Evolutionary conservation across 805 yeast species (phyloP).

Genomic region (Candida methanosorbosa): DNA sequence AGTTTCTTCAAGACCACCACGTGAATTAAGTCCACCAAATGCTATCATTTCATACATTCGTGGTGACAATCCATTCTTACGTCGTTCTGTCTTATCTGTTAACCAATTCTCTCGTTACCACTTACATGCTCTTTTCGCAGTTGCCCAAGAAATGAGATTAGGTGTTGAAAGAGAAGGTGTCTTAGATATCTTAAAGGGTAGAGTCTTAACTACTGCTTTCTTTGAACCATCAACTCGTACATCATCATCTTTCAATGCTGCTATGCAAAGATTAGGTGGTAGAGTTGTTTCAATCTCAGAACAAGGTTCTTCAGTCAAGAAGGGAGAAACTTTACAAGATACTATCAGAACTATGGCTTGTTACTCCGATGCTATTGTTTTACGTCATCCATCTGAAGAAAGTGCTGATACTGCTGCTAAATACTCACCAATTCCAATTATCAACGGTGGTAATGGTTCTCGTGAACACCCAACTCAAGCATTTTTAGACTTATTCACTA

Average conservation of each 20-base stretch:
- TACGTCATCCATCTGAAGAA: conserved; percentile 92
- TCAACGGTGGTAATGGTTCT: conserved; percentile 97
- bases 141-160: conserved; percentile 96
- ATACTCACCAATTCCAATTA: conserved; percentile 92
- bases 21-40: conserved; percentile 67
- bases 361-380: conserved; percentile 92
- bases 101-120: conserved; percentile 81
- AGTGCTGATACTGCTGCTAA: conserved; percentile 93
- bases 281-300: conserved; percentile 85
- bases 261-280: conserved; percentile 99
- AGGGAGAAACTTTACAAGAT: conserved; percentile 97
- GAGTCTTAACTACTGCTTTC: conserved; percentile 89
- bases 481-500: conserved; percentile 91
- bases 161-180: conserved; percentile 97
- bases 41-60: conserved; percentile 74
- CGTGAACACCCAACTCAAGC: conserved; percentile 99
- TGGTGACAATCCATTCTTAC: conserved; percentile 80
- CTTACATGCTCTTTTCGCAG: conserved; percentile 86
- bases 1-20: conserved; percentile 69
- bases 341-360: conserved; percentile 92
- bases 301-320: conserved; percentile 86
- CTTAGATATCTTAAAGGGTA: conserved; percentile 81
- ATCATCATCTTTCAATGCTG: conserved; percentile 94
- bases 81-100: conserved; percentile 83
- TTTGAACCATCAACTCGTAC: conserved; percentile 99